A percentile compares a stretch with the other conserved stretches of the same genome.
These are phyloP conservation scores for Geosmithia morbida DNA, from an alignment of 2,329 filamentous ascomycete genomes.

Conservation along the genomic window DNA sequence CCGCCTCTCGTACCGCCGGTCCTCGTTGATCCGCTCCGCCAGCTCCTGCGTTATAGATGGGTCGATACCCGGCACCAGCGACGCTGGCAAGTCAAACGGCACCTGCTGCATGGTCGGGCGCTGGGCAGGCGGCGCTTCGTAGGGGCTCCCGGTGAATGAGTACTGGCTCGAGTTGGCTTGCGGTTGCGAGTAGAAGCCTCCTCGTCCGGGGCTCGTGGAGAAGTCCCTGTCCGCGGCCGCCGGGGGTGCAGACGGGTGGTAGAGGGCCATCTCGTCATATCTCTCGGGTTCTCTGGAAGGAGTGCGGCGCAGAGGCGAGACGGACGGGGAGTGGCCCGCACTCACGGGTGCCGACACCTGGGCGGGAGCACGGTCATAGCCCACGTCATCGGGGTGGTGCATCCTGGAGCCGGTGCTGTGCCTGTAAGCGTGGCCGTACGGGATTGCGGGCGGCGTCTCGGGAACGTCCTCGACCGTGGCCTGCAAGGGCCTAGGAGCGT, in stretches of 20 bases:
- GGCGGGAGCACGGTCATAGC: too few species aligned
- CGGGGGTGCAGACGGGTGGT: too few species aligned
- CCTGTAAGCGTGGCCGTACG: conserved; percentile 11
- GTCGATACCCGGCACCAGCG: conserved; percentile 47
- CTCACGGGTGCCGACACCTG: too few species aligned
- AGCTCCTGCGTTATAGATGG: conserved; percentile 39
- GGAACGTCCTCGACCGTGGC: conserved; percentile 51
- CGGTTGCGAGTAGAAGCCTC: neutral
- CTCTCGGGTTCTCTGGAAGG: neutral
- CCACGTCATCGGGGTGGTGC: too few species aligned
- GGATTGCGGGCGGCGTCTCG: conserved; percentile 24
- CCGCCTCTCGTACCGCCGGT: conserved; percentile 30
- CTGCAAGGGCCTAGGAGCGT: conserved; percentile 39
- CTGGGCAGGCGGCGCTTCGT: neutral
- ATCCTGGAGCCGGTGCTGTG: too few species aligned
- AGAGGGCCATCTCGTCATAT: neutral
- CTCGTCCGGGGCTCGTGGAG: conserved; percentile 3
- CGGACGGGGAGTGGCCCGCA: conserved; percentile 14
- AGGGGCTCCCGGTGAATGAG: conserved; percentile 3
- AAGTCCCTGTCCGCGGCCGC: conserved; percentile 1
- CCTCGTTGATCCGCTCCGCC: conserved; percentile 41
- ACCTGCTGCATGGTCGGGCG: conserved; percentile 16
- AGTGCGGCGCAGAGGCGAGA: conserved; percentile 2
- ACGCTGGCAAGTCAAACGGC: conserved; percentile 35
- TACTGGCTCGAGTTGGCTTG: conserved; percentile 13